Evolutionary conservation across 345 rosid genomes (phyloP).

Genomic region (Citrus australasica): DNA sequence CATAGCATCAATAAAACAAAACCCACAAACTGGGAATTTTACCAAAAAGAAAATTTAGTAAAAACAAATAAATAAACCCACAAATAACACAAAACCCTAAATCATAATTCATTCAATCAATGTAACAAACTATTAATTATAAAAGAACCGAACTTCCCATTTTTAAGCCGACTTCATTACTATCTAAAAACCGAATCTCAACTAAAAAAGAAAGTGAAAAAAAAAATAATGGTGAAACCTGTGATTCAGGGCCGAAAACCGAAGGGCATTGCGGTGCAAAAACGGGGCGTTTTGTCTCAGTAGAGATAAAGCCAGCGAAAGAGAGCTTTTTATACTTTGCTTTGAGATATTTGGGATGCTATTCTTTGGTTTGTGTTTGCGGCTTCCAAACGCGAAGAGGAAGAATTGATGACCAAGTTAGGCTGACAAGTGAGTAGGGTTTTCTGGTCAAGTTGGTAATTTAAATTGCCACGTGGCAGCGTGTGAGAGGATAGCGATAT

Average conservation of each 20-base stretch:
- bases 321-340: not conserved
- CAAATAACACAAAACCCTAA: not conserved
- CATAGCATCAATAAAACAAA: not conserved
- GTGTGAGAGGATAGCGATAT: no score
- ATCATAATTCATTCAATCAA: not conserved
- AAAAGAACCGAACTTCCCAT: not conserved
- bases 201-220: not conserved
- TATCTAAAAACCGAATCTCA: not conserved
- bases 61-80: not conserved
- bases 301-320: slow-evolving; percentile 10
- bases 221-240: not conserved
- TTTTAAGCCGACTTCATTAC: not conserved
- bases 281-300: not conserved
- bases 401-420: not conserved
- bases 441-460: no score
- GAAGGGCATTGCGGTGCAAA: not conserved
- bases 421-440: no score
- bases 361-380: not conserved
- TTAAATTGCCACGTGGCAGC: no score
- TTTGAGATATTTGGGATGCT: not conserved
- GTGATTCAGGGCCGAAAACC: not conserved
- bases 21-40: not conserved
- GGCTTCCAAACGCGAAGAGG: slow-evolving; percentile 3
- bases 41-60: not conserved
- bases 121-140: not conserved